Conservation (phyloP, 2,329 filamentous ascomycete species). For the Paraphoma chrysanthemicola region DNA sequence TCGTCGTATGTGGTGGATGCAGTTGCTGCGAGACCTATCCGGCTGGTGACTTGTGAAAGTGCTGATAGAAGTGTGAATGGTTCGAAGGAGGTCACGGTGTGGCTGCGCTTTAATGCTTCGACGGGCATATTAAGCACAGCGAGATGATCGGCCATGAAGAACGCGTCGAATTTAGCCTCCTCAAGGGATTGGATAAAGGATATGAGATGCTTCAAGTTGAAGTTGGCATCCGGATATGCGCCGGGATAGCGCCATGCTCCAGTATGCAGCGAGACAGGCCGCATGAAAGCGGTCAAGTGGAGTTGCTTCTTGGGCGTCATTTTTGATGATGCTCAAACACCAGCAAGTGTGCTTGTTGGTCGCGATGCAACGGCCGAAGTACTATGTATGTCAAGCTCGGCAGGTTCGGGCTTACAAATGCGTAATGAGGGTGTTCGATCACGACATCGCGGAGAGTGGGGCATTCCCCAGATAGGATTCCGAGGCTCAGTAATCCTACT, state of each 20-base stretch:
- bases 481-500: not conserved
- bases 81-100: constrained; percentile 66
- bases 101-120: constrained; percentile 62
- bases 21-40: constrained; percentile 74
- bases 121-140: constrained; percentile 69
- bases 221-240: constrained; percentile 64
- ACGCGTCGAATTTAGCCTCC: constrained; percentile 43
- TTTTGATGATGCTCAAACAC: not conserved
- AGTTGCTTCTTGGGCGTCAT: constrained; percentile 22
- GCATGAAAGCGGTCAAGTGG: constrained; percentile 66
- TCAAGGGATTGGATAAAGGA: constrained; percentile 58
- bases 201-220: constrained; percentile 62
- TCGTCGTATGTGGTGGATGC: constrained; percentile 72
- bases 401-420: not conserved
- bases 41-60: constrained; percentile 66
- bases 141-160: constrained; percentile 55
- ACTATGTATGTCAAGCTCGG: not conserved
- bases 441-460: not conserved
- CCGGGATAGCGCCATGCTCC: constrained; percentile 65
- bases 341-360: too few relatives aligned
- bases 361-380: not conserved
- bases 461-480: not conserved
- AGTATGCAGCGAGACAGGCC: constrained; percentile 63
- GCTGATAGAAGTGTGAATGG: constrained; percentile 75
- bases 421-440: not conserved